Evolutionary conservation across 2,329 filamentous ascomycete genomes (phyloP), one percentile per base, ranked within the genome.

Genomic region (Basipetospora chlamydospora): DNA sequence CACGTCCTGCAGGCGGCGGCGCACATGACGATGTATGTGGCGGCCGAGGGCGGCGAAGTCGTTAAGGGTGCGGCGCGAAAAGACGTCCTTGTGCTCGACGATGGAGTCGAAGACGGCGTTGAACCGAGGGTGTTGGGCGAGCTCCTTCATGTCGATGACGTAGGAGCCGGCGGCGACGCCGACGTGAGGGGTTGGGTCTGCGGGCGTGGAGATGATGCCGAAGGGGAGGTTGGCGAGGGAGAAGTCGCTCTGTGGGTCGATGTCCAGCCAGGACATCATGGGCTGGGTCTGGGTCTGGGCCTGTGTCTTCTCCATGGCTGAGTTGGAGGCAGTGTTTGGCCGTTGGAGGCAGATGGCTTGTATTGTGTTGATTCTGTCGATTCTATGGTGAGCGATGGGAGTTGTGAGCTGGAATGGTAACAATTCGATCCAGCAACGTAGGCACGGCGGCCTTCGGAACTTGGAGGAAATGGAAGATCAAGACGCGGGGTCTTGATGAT

Each of bases 151-250:
- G 48, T 85, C 77, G 32, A 85, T 57, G 1, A 73, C 75, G 51
- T 78, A 61, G 15, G 71, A 64, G 30, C 80, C 80, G 48, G 85
- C 75, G 13, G 78, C 79, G 43, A 80, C 61, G 16, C 77, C 79
- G n/a, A 70, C 64, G 18, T 72, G 73, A 6, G 67, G 74, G 28
- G 60, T 60, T 9, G 61, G 49, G 33, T 68, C 62, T 3, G 59
- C 52, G 6, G 61, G 43, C 2, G 74, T 77, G 31, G 69, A 75
- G 49, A 86, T 80, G 55, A 85, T 73, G 42, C 80, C 80, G 48
- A 84, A 84, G 1, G 80, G 80, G 40, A 85, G 76, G 51, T 85
- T 85, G 42, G 72, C 68, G 35, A 84, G 59, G 6, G 79, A 82
- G 57, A 85, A 85, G 44, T 56, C 41, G 34, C 46, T 48, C 16